phyloP scores from a whole-genome alignment of 257 asterid species.

The Petunia secreta region DNA sequence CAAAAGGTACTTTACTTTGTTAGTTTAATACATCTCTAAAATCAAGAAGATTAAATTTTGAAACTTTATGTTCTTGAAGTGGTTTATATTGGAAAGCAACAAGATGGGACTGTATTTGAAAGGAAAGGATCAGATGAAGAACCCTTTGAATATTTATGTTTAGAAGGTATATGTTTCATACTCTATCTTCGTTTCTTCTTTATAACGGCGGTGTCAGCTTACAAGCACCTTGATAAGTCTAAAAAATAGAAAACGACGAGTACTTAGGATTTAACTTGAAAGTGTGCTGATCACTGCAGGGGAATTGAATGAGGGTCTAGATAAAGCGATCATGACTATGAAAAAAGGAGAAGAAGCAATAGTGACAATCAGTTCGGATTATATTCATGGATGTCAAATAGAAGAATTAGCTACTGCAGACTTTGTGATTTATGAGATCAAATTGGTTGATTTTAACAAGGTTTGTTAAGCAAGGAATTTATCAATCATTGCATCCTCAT shows the following conservation, averaged over 20 bases:
- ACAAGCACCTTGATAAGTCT: not conserved
- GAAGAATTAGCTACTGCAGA: conserved; percentile 16
- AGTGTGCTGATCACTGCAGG: conserved; percentile 32
- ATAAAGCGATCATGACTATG: conserved; percentile 65
- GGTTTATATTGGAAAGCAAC: conserved; percentile 40
- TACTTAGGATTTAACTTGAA: not conserved
- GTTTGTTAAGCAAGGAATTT: conserved; percentile 23
- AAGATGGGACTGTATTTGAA: conserved; percentile 52
- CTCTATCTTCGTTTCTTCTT: not conserved
- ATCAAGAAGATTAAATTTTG: not conserved
- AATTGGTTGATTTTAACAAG: conserved; percentile 56
- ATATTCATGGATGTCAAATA: conserved; percentile 20
- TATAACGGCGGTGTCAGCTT: not conserved
- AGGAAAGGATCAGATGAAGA: conserved; percentile 51
- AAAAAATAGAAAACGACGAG: not conserved
- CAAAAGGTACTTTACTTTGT: conserved; percentile 28
- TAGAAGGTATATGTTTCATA: no score
- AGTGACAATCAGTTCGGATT: conserved; percentile 44
- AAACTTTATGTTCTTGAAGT: conserved; percentile 37
- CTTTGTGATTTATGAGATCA: conserved; percentile 47
- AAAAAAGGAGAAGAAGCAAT: conserved; percentile 66
- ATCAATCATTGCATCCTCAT: not conserved
- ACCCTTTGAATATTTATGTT: conserved; percentile 57
- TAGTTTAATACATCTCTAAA: not conserved
- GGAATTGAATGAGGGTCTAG: conserved; percentile 49